These are phyloP conservation scores for Flaveria ramosissima DNA, from an alignment of 129 eudicot genomes.

Conservation along the genomic window DNA sequence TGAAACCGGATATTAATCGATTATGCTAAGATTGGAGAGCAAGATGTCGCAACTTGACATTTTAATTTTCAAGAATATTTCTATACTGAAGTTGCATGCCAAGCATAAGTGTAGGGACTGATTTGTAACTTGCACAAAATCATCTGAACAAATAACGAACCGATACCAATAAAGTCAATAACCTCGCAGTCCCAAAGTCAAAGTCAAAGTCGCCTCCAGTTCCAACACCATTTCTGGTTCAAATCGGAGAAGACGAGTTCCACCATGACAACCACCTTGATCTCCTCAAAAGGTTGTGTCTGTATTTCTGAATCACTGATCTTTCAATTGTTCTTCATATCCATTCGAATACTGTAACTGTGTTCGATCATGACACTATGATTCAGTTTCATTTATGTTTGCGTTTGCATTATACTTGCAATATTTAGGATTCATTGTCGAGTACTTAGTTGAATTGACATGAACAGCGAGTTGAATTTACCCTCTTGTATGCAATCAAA, in stretches of 20 bases:
- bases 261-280: background rate
- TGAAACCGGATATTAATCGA: too few species aligned
- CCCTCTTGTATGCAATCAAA: background rate
- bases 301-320: background rate
- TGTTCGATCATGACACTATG: background rate
- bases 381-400: conserved; percentile 23
- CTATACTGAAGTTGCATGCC: too few species aligned
- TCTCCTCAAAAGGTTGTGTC: conserved; percentile 16
- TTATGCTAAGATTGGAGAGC: too few species aligned
- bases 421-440: background rate
- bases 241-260: background rate
- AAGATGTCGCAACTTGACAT: too few species aligned
- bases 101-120: too few species aligned
- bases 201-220: background rate
- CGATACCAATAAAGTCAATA: background rate
- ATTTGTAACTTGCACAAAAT: too few species aligned
- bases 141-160: background rate
- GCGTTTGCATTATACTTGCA: background rate
- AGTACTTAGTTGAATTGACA: background rate
- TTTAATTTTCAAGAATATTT: too few species aligned
- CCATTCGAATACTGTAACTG: background rate
- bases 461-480: conserved; percentile 6
- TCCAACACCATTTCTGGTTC: background rate
- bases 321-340: background rate
- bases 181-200: background rate